Conservation (phyloP, 306 rosid genomes). For the Argentina anserina region DNA sequence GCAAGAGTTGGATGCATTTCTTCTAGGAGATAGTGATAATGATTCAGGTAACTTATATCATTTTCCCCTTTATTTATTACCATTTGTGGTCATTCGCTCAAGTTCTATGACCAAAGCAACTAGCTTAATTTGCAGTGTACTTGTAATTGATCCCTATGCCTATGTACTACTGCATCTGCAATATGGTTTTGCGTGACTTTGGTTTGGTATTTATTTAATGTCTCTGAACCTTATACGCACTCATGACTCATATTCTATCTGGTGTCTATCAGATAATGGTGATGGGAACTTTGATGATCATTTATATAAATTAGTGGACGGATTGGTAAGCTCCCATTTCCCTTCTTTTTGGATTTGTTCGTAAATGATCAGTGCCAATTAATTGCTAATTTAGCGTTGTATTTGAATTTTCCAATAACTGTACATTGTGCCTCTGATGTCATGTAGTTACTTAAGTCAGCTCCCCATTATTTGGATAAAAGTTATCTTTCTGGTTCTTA, state of each 20-base stretch:
- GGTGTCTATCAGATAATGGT: constrained; percentile 42
- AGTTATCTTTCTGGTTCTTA: background rate
- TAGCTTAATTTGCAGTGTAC: background rate
- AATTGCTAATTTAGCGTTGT: background rate
- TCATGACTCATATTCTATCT: constrained; percentile 18
- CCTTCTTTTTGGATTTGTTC: background rate
- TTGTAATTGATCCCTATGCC: background rate
- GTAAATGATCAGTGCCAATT: background rate
- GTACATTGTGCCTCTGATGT: background rate
- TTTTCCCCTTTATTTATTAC: background rate
- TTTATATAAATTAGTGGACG: constrained; percentile 50
- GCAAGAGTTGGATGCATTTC: constrained; percentile 65
- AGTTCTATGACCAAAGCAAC: background rate
- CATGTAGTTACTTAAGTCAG: background rate
- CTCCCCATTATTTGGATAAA: background rate
- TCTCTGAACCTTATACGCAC: background rate
- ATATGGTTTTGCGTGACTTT: background rate
- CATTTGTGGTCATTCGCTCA: background rate
- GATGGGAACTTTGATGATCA: constrained; percentile 44
- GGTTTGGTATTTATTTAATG: background rate
- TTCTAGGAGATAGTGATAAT: constrained; percentile 55
- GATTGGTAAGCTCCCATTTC: constrained; percentile 46
- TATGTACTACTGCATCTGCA: background rate
- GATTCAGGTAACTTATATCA: constrained; percentile 43
- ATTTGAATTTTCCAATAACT: background rate